These are phyloP conservation scores for Chaetothyriales sp. DNA, from an alignment of 2,329 filamentous ascomycete species.

Conservation along the genomic window DNA sequence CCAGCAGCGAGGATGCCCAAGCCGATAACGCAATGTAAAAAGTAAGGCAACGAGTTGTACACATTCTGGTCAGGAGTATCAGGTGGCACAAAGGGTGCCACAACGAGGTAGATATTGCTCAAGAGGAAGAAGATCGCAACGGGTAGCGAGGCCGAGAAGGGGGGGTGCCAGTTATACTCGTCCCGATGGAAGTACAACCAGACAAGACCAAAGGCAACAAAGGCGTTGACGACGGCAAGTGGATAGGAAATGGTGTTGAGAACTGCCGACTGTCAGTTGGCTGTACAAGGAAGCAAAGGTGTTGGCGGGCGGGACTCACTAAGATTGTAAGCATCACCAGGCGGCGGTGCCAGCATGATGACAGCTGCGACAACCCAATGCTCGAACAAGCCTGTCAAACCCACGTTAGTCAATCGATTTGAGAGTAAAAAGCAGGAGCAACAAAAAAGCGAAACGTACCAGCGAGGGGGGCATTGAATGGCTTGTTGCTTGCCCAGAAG, in stretches of 20 bases:
- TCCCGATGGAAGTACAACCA: constrained; percentile 31
- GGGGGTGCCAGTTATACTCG: constrained; percentile 29
- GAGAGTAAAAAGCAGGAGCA: too few species aligned
- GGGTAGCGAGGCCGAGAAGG: constrained; percentile 35
- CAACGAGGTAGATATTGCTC: constrained; percentile 37
- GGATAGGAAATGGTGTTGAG: constrained; percentile 26
- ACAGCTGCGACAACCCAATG: constrained; percentile 53
- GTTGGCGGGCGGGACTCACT: constrained; percentile 21
- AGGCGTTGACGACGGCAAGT: constrained; percentile 20
- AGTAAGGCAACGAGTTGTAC: constrained; percentile 39
- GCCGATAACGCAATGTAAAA: constrained; percentile 39
- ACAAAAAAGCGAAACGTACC: background rate
- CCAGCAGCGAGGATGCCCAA: constrained; percentile 35
- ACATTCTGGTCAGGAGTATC: constrained; percentile 27
- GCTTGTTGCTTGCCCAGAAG: constrained; percentile 55
- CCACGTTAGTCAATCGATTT: background rate
- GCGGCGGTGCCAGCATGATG: constrained; percentile 50
- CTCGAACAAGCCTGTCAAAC: constrained; percentile 33
- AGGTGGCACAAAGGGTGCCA: constrained; percentile 39
- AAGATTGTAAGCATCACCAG: constrained; percentile 55
- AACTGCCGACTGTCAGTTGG: constrained; percentile 23
- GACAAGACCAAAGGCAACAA: constrained; percentile 32
- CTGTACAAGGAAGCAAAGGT: constrained; percentile 7
- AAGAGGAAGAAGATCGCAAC: constrained; percentile 38
- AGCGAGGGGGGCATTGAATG: constrained; percentile 38